phyloP scores from a whole-genome alignment of 1,284 basidiomycete genomes.

The Leucoagaricus sp. region DNA sequence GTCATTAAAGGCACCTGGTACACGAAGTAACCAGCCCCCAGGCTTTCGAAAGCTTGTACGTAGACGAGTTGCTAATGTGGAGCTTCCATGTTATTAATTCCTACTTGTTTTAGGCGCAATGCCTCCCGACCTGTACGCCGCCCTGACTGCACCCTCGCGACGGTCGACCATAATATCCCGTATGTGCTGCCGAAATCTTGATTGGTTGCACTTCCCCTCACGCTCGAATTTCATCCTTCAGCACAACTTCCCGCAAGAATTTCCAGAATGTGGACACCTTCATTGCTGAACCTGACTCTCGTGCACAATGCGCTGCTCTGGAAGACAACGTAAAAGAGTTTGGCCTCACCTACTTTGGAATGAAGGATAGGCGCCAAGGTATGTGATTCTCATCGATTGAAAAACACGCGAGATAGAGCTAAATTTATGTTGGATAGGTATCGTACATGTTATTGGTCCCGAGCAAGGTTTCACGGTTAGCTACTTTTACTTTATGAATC shows the following conservation, averaged over 20 bases:
- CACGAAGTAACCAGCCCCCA: slow-evolving; percentile 97
- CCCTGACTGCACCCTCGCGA: slow-evolving; percentile 93
- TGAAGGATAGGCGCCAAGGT: slow-evolving; percentile 91
- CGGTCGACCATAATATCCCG: slow-evolving; percentile 97
- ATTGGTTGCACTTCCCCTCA: slow-evolving; percentile 7
- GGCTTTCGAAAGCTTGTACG: slow-evolving; percentile 91
- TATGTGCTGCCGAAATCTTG: slow-evolving; percentile 45
- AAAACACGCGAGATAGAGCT: neutral
- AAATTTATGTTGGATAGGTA: slow-evolving; percentile 51
- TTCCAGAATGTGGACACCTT: slow-evolving; percentile 79
- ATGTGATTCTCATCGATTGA: slow-evolving; percentile 17
- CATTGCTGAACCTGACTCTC: slow-evolving; percentile 87
- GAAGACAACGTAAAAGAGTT: slow-evolving; percentile 97
- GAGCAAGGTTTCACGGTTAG: slow-evolving; percentile 93
- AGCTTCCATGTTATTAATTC: slow-evolving; percentile 12
- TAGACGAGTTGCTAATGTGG: slow-evolving; percentile 18
- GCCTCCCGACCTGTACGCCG: slow-evolving; percentile 84
- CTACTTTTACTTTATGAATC: slow-evolving; percentile 5
- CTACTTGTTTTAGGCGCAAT: slow-evolving; percentile 55
- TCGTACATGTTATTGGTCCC: slow-evolving; percentile 95
- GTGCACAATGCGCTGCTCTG: slow-evolving; percentile 88
- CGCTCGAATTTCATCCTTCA: slow-evolving; percentile 31
- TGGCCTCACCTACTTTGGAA: slow-evolving; percentile 93
- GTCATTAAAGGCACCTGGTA: slow-evolving; percentile 74
- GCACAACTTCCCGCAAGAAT: slow-evolving; percentile 85